These are phyloP conservation scores for Lodderomyces elongisporus DNA, from an alignment of 1,139 yeast genomes.

Conservation along the genomic window DNA sequence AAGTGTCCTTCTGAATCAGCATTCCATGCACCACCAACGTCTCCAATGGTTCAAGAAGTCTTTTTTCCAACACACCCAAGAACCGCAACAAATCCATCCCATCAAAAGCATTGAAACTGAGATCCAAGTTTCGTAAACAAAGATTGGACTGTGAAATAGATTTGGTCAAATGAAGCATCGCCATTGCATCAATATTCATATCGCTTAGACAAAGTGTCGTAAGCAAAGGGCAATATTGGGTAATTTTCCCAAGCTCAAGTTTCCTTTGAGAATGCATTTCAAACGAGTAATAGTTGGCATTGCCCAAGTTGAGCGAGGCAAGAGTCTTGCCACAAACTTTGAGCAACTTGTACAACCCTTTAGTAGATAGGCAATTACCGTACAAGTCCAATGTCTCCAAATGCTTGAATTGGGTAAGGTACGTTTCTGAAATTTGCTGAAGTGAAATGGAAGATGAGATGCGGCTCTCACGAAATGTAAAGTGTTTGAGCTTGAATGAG, in stretches of 20 bases:
- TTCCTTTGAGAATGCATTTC: constrained; percentile 18
- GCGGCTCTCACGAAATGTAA: constrained; percentile 28
- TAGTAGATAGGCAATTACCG: constrained; percentile 27
- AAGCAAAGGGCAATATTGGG: constrained; percentile 22
- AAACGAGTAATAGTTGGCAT: constrained; percentile 22
- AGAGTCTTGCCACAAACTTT: constrained; percentile 16
- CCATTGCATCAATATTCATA: constrained; percentile 33
- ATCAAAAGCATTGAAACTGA: constrained; percentile 35
- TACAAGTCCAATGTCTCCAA: constrained; percentile 32
- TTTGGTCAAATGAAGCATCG: constrained; percentile 27
- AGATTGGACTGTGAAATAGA: constrained; percentile 14
- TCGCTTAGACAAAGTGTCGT: constrained; percentile 27
- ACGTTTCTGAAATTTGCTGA: constrained; percentile 22
- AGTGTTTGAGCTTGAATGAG: constrained; percentile 19
- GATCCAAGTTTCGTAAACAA: constrained; percentile 23
- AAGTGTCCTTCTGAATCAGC: constrained; percentile 29
- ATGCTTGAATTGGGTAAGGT: constrained; percentile 15
- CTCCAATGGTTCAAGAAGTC: constrained; percentile 15
- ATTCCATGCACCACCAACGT: constrained; percentile 32
- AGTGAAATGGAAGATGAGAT: constrained; percentile 16
- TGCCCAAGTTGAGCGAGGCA: constrained; percentile 25
- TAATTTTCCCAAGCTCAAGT: constrained; percentile 19
- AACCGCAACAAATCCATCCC: constrained; percentile 39
- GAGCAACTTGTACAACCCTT: constrained; percentile 29
- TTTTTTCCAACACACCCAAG: constrained; percentile 13